These are phyloP conservation scores for Colletotrichum orchidophilum DNA, from an alignment of 2,329 filamentous ascomycete species.

Conservation along the genomic window DNA sequence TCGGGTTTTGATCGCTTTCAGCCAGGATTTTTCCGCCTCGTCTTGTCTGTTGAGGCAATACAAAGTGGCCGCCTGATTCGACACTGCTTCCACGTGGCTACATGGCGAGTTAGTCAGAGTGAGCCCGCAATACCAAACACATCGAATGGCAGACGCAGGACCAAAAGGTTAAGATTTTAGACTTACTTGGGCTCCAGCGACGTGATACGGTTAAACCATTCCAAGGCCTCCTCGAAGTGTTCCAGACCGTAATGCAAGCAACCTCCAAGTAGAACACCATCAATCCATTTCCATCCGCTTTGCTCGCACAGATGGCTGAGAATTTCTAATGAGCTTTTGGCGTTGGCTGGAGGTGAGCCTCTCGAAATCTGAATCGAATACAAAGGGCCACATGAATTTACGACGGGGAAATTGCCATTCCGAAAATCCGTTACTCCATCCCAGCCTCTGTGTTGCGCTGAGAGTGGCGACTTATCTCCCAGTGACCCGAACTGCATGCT, in stretches of 20 bases:
- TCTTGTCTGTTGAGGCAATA: slow-evolving; percentile 83
- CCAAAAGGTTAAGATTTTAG: neutral
- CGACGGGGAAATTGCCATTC: neutral
- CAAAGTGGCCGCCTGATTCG: slow-evolving; percentile 89
- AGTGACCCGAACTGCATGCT: neutral
- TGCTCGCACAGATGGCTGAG: slow-evolving; percentile 80
- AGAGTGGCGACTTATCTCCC: neutral
- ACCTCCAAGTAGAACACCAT: slow-evolving; percentile 90
- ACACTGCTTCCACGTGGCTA: slow-evolving; percentile 91
- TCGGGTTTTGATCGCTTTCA: slow-evolving; percentile 81
- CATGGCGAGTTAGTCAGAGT: slow-evolving; percentile 5
- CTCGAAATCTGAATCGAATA: neutral
- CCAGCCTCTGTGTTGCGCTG: neutral
- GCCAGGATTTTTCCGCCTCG: slow-evolving; percentile 89
- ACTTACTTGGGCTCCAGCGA: slow-evolving; percentile 65
- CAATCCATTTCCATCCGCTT: slow-evolving; percentile 87
- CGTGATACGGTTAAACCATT: slow-evolving; percentile 76
- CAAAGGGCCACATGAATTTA: neutral
- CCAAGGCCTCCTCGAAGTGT: slow-evolving; percentile 79
- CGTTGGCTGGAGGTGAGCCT: slow-evolving; percentile 46
- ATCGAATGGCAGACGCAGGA: neutral
- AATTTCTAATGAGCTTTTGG: slow-evolving; percentile 74
- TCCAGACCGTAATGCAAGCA: slow-evolving; percentile 92
- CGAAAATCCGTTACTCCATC: neutral
- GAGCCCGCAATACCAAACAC: neutral